phyloP scores from a whole-genome alignment of 148 eudicot species.

The Chenopodium suecicum region DNA sequence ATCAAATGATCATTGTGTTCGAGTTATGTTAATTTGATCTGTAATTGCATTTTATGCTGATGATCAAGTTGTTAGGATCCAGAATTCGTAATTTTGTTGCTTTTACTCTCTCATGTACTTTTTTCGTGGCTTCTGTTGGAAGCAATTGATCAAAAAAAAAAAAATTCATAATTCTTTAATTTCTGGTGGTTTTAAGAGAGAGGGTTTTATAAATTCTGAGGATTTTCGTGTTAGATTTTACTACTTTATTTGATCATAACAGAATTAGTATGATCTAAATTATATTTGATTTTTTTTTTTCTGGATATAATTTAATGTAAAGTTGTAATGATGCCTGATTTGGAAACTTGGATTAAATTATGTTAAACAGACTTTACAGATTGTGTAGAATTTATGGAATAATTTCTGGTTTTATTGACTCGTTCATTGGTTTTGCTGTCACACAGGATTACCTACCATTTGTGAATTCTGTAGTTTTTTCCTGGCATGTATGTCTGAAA shows the following conservation, averaged over 20 bases:
- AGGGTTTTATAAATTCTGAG: conserved; percentile 2
- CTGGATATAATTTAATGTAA: neutral
- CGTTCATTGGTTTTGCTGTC: conserved; percentile 1
- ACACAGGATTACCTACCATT: conserved; percentile 22
- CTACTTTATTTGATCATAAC: neutral
- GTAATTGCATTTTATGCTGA: neutral
- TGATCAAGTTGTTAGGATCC: conserved; percentile 22
- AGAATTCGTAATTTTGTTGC: conserved; percentile 12
- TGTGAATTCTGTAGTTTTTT: conserved; percentile 23
- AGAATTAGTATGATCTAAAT: neutral
- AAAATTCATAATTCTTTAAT: conserved; percentile 1
- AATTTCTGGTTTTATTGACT: neutral
- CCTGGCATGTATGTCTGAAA: conserved; percentile 52
- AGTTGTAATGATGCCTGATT: neutral
- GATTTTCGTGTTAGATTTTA: neutral
- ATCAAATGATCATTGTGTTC: conserved; percentile 40
- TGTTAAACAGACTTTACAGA: conserved; percentile 4
- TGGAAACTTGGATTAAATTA: conserved; percentile 10
- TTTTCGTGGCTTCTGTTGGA: conserved; percentile 26
- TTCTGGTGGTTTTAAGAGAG: neutral
- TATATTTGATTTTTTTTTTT: neutral
- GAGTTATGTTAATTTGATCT: conserved; percentile 22
- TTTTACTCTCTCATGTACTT: neutral
- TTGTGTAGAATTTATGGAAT: neutral
- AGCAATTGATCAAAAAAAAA: conserved; percentile 12